Base-by-base conservation (phyloP, 1,284 basidiomycete species). In the Cutaneotrichosporon cavernicola region DNA sequence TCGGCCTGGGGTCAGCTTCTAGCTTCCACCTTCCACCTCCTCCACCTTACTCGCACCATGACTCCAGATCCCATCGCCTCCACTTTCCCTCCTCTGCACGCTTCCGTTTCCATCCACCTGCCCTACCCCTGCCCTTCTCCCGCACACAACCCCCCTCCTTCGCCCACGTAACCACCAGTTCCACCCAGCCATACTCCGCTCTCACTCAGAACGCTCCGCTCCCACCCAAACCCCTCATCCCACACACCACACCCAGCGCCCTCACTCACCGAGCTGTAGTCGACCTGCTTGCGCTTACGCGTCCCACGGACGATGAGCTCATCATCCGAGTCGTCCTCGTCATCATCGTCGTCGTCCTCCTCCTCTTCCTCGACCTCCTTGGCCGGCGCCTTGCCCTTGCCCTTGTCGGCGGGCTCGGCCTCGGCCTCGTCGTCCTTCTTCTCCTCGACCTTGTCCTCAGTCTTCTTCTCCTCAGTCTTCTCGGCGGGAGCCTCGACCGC, bases 181-280 rank as follows among this genome's bases (percentile, higher is more conserved):
- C 16, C 38, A 40, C 51, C 31, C 51, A 52, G 26, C 18, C 53
- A 32, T 32, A 10, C 52, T 31, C 26, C 26, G 26, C 18, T 55
- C 52, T 31, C 26, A 26, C 16, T 40, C 34, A n/a, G 11, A 26
- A 26, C 26, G 34, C 34, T 36, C 34, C 7, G 8, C 7, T 36
- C 34, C 34, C 34, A 36, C 11, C 34, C 34, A 36, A 36, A 14
- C 18, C 49, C 26, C 51, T 26, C 50, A 14, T 5, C 26, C 50
- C 50, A n/a, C 49, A 21, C 7, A 26, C 30, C 26, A 8, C 43
- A 18, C 43, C 16, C 2, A 10, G 16, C 21, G 36, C 11, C 9
- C 1, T 2, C 30, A 69, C 76, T 69, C 61, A 77, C 76, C 10
- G 72, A 68, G 40, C 73, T 34, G 58, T 77, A 77, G 66, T 77